phyloP scores from a whole-genome alignment of 23 red algal species.

The Agarophyton chilense region DNA sequence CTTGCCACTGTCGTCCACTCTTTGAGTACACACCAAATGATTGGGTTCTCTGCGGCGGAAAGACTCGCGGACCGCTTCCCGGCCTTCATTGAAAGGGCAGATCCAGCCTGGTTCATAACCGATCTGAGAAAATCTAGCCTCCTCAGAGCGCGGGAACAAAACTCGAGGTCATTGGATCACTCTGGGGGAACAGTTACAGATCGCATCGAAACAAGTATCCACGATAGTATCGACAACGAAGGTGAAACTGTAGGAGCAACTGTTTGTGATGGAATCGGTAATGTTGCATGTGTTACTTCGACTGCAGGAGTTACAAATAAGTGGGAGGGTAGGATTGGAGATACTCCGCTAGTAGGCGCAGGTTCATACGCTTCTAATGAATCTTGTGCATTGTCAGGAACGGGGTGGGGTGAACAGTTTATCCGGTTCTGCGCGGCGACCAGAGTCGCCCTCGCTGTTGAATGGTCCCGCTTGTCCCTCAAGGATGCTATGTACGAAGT shows the following conservation, averaged over 20 bases:
- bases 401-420: slow-evolving; percentile 70
- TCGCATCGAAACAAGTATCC: background rate
- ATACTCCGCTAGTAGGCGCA: slow-evolving; percentile 72
- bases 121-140: slow-evolving; percentile 43
- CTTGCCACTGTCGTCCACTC: slow-evolving; percentile 63
- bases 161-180: slow-evolving; percentile 23
- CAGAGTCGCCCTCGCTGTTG: slow-evolving; percentile 45
- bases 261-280: slow-evolving; percentile 58
- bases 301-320: slow-evolving; percentile 81
- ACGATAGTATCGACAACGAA: slow-evolving; percentile 7
- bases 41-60: slow-evolving; percentile 49
- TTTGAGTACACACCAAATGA: slow-evolving; percentile 33
- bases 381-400: slow-evolving; percentile 55
- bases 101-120: slow-evolving; percentile 47
- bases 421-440: slow-evolving; percentile 43
- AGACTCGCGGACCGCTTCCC: slow-evolving; percentile 31
- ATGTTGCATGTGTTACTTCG: slow-evolving; percentile 80
- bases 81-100: slow-evolving; percentile 33
- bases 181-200: slow-evolving; percentile 10
- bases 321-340: slow-evolving; percentile 76
- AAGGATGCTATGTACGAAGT: slow-evolving; percentile 52
- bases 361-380: slow-evolving; percentile 78
- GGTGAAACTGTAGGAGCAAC: slow-evolving; percentile 75
- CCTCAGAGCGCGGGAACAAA: slow-evolving; percentile 1
- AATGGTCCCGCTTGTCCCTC: slow-evolving; percentile 47